Conservation (phyloP, 1,284 basidiomycete genomes). For the Thecaphora frezii region DNA sequence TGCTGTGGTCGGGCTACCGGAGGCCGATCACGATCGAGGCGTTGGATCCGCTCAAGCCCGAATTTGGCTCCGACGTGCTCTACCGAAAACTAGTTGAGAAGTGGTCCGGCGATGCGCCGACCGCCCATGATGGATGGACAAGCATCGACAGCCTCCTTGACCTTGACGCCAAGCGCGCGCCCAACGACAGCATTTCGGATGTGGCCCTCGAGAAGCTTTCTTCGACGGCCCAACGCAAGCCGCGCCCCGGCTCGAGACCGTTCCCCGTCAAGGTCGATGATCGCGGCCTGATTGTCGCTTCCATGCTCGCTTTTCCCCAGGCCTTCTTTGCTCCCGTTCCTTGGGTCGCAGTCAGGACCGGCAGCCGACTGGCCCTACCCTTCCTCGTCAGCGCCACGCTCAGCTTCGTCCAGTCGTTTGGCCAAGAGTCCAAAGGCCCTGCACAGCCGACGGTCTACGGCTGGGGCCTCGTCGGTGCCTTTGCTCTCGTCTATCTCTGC, state of each 20-base stretch:
- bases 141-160: conserved; percentile 5
- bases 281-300: conserved; percentile 23
- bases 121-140: conserved; percentile 4
- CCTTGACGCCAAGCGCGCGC: neutral
- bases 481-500: conserved; percentile 42
- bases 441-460: conserved; percentile 34
- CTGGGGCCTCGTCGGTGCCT: conserved; percentile 52
- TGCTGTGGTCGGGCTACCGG: conserved; percentile 32
- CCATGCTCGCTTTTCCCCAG: conserved; percentile 30
- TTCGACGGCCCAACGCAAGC: too few species aligned
- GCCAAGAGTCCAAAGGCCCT: conserved; percentile 5
- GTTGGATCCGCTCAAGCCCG: conserved; percentile 27
- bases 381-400: conserved; percentile 45
- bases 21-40: conserved; percentile 27
- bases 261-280: conserved; percentile 15
- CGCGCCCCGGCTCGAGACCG: too few species aligned
- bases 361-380: conserved; percentile 37
- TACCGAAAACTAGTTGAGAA: conserved; percentile 14
- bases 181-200: too few species aligned
- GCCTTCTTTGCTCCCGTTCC: conserved; percentile 37
- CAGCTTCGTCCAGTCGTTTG: conserved; percentile 40
- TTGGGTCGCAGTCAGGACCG: conserved; percentile 32
- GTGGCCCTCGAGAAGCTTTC: too few species aligned
- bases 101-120: conserved; percentile 12
- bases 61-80: conserved; percentile 24